A percentile compares a stretch with the other conserved stretches of the same genome.
Evolutionary conservation across 371 early-diverging fungal species (phyloP).

Genomic region (Syncephalastrum racemosum): DNA sequence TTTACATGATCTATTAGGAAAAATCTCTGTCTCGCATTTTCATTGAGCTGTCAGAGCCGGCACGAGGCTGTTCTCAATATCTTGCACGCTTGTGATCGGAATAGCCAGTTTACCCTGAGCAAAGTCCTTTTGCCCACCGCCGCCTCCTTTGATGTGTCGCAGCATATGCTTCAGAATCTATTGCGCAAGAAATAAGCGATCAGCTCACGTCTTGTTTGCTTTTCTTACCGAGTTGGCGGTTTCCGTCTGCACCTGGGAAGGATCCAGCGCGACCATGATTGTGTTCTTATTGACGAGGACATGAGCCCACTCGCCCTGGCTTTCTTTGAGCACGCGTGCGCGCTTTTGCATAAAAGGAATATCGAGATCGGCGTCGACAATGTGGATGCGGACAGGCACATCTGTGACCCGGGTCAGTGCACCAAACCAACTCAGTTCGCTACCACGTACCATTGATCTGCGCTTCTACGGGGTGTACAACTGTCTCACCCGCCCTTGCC

Average conservation of each 20-base stretch:
- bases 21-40: no score
- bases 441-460: constrained; percentile 22
- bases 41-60: not conserved
- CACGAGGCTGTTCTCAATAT: not conserved
- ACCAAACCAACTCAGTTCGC: not conserved
- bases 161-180: constrained; percentile 45
- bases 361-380: constrained; percentile 53
- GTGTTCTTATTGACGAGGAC: constrained; percentile 51
- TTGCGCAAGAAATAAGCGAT: not conserved
- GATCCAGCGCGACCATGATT: constrained; percentile 50
- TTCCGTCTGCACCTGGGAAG: constrained; percentile 32
- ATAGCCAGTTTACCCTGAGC: constrained; percentile 41
- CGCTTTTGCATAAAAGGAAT: constrained; percentile 51
- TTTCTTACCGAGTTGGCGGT: constrained; percentile 53
- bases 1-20: no score
- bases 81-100: not conserved
- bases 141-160: constrained; percentile 45
- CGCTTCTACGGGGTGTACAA: constrained; percentile 20
- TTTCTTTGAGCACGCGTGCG: constrained; percentile 51
- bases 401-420: constrained; percentile 20
- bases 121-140: constrained; percentile 49
- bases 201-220: not conserved
- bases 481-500: constrained; percentile 31
- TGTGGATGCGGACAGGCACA: constrained; percentile 45
- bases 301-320: constrained; percentile 42